Conservation (phyloP, 164 flowering plant species). For the Paratinospora sagittata region DNA sequence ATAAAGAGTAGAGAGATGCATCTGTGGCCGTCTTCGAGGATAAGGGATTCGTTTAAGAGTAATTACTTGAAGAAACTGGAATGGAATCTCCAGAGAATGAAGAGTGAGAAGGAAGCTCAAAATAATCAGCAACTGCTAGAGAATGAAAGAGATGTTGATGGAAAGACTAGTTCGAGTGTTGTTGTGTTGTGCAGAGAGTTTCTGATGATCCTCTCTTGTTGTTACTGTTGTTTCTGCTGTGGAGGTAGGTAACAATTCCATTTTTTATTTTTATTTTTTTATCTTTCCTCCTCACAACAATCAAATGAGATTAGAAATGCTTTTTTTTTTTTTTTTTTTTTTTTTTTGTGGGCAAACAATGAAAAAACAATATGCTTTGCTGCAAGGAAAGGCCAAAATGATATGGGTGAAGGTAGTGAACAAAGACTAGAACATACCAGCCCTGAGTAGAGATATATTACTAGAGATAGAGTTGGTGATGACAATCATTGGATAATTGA, state of each 20-base stretch:
- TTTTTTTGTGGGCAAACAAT: too few relatives aligned
- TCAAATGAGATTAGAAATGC: too few relatives aligned
- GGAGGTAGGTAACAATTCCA: slow-evolving; percentile 46
- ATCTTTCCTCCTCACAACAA: too few relatives aligned
- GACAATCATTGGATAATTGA: too few relatives aligned
- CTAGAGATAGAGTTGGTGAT: too few relatives aligned
- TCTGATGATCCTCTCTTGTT: slow-evolving; percentile 44
- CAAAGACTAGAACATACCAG: too few relatives aligned
- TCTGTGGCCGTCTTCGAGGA: slow-evolving; percentile 56
- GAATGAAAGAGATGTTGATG: slow-evolving; percentile 5
- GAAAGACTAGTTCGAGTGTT: slow-evolving; percentile 6
- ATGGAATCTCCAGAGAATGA: slow-evolving; percentile 50
- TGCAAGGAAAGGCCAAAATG: too few relatives aligned
- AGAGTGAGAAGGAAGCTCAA: slow-evolving; percentile 23
- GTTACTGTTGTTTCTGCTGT: slow-evolving; percentile 62
- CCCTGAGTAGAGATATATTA: too few relatives aligned
- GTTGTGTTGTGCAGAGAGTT: slow-evolving; percentile 28
- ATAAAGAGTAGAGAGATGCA: slow-evolving; percentile 37
- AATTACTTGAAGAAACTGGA: slow-evolving; percentile 43
- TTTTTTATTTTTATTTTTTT: too few relatives aligned
- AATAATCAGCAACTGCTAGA: slow-evolving; percentile 28
- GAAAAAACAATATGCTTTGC: too few relatives aligned
- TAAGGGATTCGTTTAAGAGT: slow-evolving; percentile 60
- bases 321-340: too few relatives aligned
- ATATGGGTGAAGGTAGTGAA: too few relatives aligned